Evolutionary conservation across 2,329 filamentous ascomycete species (phyloP).

Genomic region (Zymoseptoria passerinii): DNA sequence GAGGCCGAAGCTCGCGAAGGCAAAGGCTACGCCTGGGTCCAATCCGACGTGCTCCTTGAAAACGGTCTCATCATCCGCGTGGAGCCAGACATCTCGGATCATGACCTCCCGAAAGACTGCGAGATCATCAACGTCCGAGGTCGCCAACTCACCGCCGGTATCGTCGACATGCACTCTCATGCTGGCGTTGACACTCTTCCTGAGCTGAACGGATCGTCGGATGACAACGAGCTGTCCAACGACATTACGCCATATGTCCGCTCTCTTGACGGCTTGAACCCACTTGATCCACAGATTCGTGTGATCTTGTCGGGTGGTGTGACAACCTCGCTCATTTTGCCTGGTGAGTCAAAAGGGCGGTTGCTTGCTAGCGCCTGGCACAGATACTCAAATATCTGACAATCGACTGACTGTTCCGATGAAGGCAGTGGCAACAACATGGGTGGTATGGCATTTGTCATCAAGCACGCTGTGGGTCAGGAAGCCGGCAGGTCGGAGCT

Average conservation of each 20-base stretch:
- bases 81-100: conserved; percentile 35
- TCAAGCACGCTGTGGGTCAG: conserved; percentile 59
- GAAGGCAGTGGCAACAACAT: conserved; percentile 56
- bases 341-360: conserved; percentile 35
- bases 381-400: no score
- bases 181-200: conserved; percentile 54
- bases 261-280: conserved; percentile 57
- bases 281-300: conserved; percentile 52
- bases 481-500: conserved; percentile 54
- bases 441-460: conserved; percentile 59
- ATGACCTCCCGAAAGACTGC: conserved; percentile 40
- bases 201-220: conserved; percentile 44
- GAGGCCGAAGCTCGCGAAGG: conserved; percentile 49
- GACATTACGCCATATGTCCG: conserved; percentile 62
- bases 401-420: no score
- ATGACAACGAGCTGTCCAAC: conserved; percentile 55
- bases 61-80: conserved; percentile 54
- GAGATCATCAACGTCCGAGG: conserved; percentile 52
- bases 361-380: no score
- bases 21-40: conserved; percentile 52
- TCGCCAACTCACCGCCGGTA: conserved; percentile 55
- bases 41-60: conserved; percentile 53
- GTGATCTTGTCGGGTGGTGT: conserved; percentile 66
- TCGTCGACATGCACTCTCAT: conserved; percentile 67
- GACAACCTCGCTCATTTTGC: conserved; percentile 58